Evolutionary conservation across 2,329 filamentous ascomycete species (phyloP), one percentile per base, ranked within the genome.

Genomic region (Diaporthe velutina): DNA sequence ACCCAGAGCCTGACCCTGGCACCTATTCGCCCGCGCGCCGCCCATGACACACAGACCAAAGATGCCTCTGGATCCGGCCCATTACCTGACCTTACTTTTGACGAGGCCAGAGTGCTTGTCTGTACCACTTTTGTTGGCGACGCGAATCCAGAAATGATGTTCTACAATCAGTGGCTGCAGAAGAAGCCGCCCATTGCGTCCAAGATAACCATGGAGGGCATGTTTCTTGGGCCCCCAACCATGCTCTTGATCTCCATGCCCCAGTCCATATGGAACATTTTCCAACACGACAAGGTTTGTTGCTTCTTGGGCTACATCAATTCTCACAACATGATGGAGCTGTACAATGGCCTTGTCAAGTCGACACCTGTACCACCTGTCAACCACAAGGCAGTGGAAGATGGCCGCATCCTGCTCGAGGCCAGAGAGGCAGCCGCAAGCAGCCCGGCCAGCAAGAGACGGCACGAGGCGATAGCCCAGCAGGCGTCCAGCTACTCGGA

Each of bases 161-260:
- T 88, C 74, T 93, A 92, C 80, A 89, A 91, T 74, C 88, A 91
- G 76, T 93, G 91, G 91, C 85, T 93, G n/a, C 88, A 90, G 60
- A 89, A 90, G 77, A 87, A 88, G 1, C 90, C 91, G 1, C 82
- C 88, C 0, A 85, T 90, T 4, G 88, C 89, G 1, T 86, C 88
- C 22, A 90, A 89, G 77, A 90, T 93, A 73, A 86, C 88, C 9
- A 90, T 93, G 6, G 91, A 93, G 79, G 91, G 90, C 77, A 93
- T 93, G 90, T 93, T 93, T 76, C 83, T 93, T 25, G 91, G 91
- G 0, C 91, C 91, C 0, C 91, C 91, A 1, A 93, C 91, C 0
- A 92, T 93, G 85, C 83, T 93, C 12, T 83, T 93, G 40, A 90
- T 93, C 71, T 93, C 91, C 5, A 93, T 93, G 89, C 90, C 91